phyloP scores from a whole-genome alignment of 2,329 filamentous ascomycete species.

The Chaetomium sp. region DNA sequence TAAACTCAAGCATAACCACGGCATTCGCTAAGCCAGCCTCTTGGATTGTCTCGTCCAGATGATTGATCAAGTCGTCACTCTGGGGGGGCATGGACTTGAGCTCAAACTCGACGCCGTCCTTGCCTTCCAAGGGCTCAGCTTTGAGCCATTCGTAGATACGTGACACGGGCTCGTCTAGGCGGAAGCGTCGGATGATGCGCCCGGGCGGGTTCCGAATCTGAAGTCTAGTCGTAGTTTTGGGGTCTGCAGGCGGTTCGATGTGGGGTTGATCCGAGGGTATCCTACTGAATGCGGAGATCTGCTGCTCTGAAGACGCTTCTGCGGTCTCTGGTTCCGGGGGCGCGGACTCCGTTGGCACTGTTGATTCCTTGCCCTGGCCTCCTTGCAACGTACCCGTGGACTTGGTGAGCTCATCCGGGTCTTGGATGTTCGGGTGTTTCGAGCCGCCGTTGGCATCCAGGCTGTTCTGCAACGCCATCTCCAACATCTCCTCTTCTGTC shows the following conservation, averaged over 20 bases:
- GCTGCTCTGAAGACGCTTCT: constrained; percentile 24
- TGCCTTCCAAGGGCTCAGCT: constrained; percentile 74
- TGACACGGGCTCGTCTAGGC: constrained; percentile 65
- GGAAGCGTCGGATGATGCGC: constrained; percentile 81
- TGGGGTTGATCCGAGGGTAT: constrained; percentile 72
- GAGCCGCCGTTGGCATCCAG: constrained; percentile 50
- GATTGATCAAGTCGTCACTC: constrained; percentile 75
- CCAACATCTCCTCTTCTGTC: constrained; percentile 96
- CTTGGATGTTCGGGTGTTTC: constrained; percentile 52
- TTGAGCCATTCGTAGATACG: constrained; percentile 97
- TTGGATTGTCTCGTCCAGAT: constrained; percentile 66
- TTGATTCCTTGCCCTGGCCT: constrained; percentile 21
- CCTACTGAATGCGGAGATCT: constrained; percentile 50
- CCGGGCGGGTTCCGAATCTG: constrained; percentile 85
- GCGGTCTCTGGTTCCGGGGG: constrained; percentile 31
- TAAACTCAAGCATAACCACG: constrained; percentile 91
- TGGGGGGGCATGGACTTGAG: constrained; percentile 68
- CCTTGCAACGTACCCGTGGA: constrained; percentile 32
- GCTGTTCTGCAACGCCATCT: constrained; percentile 88
- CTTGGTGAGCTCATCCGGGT: constrained; percentile 85
- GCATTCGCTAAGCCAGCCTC: constrained; percentile 85
- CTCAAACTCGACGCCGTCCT: constrained; percentile 74
- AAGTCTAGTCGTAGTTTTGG: constrained; percentile 72
- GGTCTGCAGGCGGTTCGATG: constrained; percentile 65
- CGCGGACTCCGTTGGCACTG: constrained; percentile 27